A percentile compares a stretch with the other conserved stretches of the same genome.
phyloP scores from a whole-genome alignment of 2,329 filamentous ascomycete species.

The Nothophaeocryptopus gaeumannii region DNA sequence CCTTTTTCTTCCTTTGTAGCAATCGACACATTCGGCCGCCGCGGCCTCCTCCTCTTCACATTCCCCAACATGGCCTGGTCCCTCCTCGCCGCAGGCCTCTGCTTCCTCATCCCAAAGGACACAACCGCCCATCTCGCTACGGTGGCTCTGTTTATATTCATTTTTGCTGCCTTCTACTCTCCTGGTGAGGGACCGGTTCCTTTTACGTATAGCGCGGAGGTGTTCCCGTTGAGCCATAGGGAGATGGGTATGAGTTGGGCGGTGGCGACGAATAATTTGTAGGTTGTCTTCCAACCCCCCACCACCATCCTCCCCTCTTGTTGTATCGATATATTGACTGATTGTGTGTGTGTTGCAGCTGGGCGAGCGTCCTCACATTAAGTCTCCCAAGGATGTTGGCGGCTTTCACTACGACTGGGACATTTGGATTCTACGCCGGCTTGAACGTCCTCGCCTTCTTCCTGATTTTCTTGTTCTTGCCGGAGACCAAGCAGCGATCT shows the following conservation, averaged over 20 bases:
- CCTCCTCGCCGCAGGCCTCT: conserved; percentile 49
- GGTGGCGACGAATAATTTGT: conserved; percentile 34
- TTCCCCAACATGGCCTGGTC: conserved; percentile 53
- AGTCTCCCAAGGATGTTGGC: conserved; percentile 49
- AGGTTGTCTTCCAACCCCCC: too few species aligned
- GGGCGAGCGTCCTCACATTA: conserved; percentile 51
- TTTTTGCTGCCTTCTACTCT: conserved; percentile 29
- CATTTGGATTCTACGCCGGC: conserved; percentile 59
- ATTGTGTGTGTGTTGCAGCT: conserved; percentile 15
- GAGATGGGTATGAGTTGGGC: conserved; percentile 33
- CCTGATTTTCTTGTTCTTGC: conserved; percentile 61
- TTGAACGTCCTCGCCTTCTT: conserved; percentile 60
- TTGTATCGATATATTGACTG: too few species aligned
- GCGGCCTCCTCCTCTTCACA: conserved; percentile 49
- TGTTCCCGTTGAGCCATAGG: conserved; percentile 33
- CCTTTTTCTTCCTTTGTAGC: too few species aligned
- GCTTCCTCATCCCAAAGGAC: conserved; percentile 44
- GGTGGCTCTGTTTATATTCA: conserved; percentile 31
- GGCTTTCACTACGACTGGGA: conserved; percentile 51
- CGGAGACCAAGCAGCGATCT: conserved; percentile 46
- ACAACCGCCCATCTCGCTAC: conserved; percentile 40
- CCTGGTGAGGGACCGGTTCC: conserved; percentile 32
- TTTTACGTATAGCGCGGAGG: conserved; percentile 35
- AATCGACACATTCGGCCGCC: conserved; percentile 51
- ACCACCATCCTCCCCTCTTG: too few species aligned